A percentile compares a stretch with the other conserved stretches of the same genome.
phyloP scores from a whole-genome alignment of 495 filamentous ascomycete genomes.

The Copromyces sp. region DNA sequence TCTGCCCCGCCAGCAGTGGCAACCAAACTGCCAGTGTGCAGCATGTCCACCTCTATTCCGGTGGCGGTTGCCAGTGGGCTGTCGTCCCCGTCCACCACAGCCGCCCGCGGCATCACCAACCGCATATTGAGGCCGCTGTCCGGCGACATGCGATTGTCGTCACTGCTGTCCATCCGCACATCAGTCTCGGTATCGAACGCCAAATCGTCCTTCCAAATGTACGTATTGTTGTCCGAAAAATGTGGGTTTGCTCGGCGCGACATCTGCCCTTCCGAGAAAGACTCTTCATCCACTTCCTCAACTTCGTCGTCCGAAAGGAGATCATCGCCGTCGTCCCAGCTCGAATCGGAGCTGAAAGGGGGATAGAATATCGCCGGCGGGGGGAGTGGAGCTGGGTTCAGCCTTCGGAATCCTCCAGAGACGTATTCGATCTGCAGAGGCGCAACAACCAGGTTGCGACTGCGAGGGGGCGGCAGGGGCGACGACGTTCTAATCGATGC shows the following conservation, averaged over 20 bases:
- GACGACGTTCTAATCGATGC: slow-evolving; percentile 30
- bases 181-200: slow-evolving; percentile 14
- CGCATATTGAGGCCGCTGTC: not conserved
- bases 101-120: not conserved
- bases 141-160: not conserved
- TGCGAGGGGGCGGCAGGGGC: slow-evolving; percentile 1
- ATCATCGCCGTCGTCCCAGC: slow-evolving; percentile 22
- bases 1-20: slow-evolving; percentile 34
- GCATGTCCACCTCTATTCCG: not conserved
- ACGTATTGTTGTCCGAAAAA: slow-evolving; percentile 14
- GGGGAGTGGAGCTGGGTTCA: slow-evolving; percentile 34
- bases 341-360: slow-evolving; percentile 22
- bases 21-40: slow-evolving; percentile 31
- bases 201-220: slow-evolving; percentile 9
- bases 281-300: not conserved
- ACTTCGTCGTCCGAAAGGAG: slow-evolving; percentile 20
- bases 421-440: slow-evolving; percentile 30
- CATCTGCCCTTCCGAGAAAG: slow-evolving; percentile 12
- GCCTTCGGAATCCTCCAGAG: slow-evolving; percentile 11
- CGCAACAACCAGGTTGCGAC: not conserved
- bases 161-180: slow-evolving; percentile 11
- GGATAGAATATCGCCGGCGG: slow-evolving; percentile 32
- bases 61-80: slow-evolving; percentile 1
- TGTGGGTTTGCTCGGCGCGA: slow-evolving; percentile 23
- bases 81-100: not conserved